Base-by-base conservation (phyloP, 1,284 basidiomycete genomes). In the Apiotrichum sp. region DNA sequence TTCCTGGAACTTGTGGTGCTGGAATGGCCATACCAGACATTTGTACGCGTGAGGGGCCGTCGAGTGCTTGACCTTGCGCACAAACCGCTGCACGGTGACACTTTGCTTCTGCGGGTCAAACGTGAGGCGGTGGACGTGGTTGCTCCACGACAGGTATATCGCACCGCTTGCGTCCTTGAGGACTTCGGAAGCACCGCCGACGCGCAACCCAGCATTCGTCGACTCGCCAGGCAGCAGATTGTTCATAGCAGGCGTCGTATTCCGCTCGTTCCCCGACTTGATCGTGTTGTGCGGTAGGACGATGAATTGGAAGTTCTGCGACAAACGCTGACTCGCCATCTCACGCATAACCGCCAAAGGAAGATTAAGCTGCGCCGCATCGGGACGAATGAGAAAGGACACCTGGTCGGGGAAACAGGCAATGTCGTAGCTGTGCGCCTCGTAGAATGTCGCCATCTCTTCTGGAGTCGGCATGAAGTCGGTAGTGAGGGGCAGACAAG, bases 251-350 rank as follows among this genome's bases (percentile, higher is more conserved):
- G 44, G 29, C 14, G 64, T 62, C 9, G 61, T 58, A 22, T 59
- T 49, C 9, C 14, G 10, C 4, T 34, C 32, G 31, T 61, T 42
- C 13, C 60, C 54, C 29, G 54, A 57, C 10, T 59, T 50, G 31
- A 59, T 63, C 33, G 65, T 61, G 53, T 56, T 62, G 52, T 71
- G 68, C 10, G 52, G 82, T 75, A 61, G 78, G 77, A 79, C 76
- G 44, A 97, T 86, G 68, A 98, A 91, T 72, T 98, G 95, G 74
- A 97, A 98, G n/a, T 95, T 93, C 72, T 98, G 75, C n/a, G 71
- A 70, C 36, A 98, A 81, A 13, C 95, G 82, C 53, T 97, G 86
- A 4, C 89, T 91, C 1, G 89, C 88, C 89, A 98, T 95, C 50
- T 91, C 92, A 35, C 87, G 83, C 86, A 98, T 89, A 32, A 96